These are phyloP conservation scores for Cairneyella variabilis DNA, from an alignment of 495 filamentous ascomycete genomes.

Conservation along the genomic window DNA sequence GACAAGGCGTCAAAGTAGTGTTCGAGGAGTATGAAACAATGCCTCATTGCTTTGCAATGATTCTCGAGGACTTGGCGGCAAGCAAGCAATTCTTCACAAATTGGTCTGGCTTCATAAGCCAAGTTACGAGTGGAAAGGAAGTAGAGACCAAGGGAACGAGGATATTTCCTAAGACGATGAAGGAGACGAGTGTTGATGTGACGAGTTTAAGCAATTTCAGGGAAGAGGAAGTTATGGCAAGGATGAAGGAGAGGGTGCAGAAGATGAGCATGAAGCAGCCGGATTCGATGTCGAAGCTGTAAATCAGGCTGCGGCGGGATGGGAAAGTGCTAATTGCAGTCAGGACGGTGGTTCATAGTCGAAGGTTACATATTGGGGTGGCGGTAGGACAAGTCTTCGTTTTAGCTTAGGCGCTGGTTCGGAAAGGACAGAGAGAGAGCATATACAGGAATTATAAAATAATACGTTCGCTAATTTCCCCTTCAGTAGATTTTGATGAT, in stretches of 20 bases:
- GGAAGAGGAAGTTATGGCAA: constrained; percentile 48
- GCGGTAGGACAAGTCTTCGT: no score
- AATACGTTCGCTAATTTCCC: no score
- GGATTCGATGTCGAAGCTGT: constrained; percentile 46
- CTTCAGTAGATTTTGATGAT: no score
- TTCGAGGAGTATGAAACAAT: constrained; percentile 81
- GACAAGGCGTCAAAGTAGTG: constrained; percentile 59
- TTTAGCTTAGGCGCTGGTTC: no score
- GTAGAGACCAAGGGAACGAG: constrained; percentile 45
- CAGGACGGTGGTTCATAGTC: no score
- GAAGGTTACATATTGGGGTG: no score
- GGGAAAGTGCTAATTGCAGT: no score
- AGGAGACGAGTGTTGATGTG: constrained; percentile 48
- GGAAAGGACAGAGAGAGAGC: no score
- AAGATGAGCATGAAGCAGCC: constrained; percentile 39
- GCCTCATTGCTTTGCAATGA: constrained; percentile 78
- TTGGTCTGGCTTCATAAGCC: constrained; percentile 53
- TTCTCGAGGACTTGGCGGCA: constrained; percentile 51
- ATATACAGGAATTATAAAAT: no score
- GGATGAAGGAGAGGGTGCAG: constrained; percentile 45
- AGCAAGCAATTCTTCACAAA: constrained; percentile 49
- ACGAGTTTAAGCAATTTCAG: constrained; percentile 42
- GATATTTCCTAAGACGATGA: constrained; percentile 52
- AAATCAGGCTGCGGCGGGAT: neutral
- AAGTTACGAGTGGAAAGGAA: constrained; percentile 35